Base-by-base conservation (phyloP, 139 green algal genomes). In the Volvox africanus region DNA sequence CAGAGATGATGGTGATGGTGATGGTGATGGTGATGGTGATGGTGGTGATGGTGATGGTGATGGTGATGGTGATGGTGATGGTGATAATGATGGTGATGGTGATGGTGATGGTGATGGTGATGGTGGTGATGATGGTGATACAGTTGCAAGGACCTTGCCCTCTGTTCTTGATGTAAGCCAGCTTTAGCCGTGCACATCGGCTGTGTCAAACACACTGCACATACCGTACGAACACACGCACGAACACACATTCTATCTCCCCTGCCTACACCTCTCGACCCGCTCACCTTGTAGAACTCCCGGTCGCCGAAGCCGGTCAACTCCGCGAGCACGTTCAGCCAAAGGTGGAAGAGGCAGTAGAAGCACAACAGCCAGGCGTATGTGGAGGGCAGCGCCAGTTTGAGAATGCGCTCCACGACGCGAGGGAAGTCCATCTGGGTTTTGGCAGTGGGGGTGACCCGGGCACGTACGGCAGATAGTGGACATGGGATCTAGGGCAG, bases 321-420 rank as follows among this genome's bases (percentile, higher is more conserved):
- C 95, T 99, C 98, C 1, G 95, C 97, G 44, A 98, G 37, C 32
- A 99, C 95, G 94, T 99, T 99, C 61, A 99, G 96, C 95, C 94
- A 97, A 0, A 98, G 87, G 85, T 99, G 95, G 93, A 99, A 98
- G 32, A 98, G 92, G 35, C 93, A 91, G 91, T 97, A 97, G 93
- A 99, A 99, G 88, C 96, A 96, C 91, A 94, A 92, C 61, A 99
- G 94, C 97, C 97, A 99, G 92, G 96, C 96, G 93, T 99, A 99
- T 28, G 98, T 96, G 24, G 94, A 97, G 79, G 98, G 98, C 87
- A 99, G 92, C 37, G 95, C 95, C 75, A 99, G 95, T 95, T 99
- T 99, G 12, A 99, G 95, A 16, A 99, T 87, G 61, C 97, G 95
- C 95, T 99, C 98, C 28, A 95, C 81, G 75, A 98, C 92, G 35